Evolutionary conservation across 768 basidiomycete genomes (phyloP), one percentile per base, ranked within the genome.

Genomic region (Tephrocybe sp.): DNA sequence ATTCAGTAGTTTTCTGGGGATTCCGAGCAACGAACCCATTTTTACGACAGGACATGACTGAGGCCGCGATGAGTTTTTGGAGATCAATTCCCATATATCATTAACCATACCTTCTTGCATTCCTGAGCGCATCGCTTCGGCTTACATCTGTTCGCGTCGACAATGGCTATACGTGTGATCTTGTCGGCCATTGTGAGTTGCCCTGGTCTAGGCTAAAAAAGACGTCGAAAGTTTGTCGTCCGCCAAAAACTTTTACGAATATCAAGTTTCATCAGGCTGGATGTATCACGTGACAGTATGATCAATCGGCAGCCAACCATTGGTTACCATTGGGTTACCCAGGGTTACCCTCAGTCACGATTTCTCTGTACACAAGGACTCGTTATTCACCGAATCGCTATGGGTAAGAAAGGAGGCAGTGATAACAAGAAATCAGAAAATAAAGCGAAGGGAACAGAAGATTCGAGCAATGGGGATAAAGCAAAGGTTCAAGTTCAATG

Each of bases 91-190:
- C 25, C 31, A 16, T 37, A 24, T 45, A 40, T 38, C 45, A 49
- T 49, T 30, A 29, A 47, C 49, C 67, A 7, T 56, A 87, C 91
- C 77, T 97, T 95, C 79, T 95, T 98, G 73, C 97, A 99, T 71
- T 98, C 97, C 64, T 95, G 94, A 21, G 94, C 89, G 59, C 92
- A 94, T 71, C 91, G 77, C 70, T 99, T 98, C 16, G 97, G 97
- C 66, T 97, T 95, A 76, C 95, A 97, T 47, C 84, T 80, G 75
- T 94, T 93, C 8, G 87, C 59, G 66, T 93, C 89, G 57, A 92
- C 90, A 61, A 98, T 94, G 54, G 95, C 95, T 62, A 97, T 94
- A 78, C 97, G 87, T 45, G 97, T 99, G 60, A 97, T 94, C 69
- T 94, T 95, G 75, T 97, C 95, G 30, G 86, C 77, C 91, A 93